Evolutionary conservation across 73 alveolate species (phyloP).

Genomic region (Paramecium octaurelia): DNA sequence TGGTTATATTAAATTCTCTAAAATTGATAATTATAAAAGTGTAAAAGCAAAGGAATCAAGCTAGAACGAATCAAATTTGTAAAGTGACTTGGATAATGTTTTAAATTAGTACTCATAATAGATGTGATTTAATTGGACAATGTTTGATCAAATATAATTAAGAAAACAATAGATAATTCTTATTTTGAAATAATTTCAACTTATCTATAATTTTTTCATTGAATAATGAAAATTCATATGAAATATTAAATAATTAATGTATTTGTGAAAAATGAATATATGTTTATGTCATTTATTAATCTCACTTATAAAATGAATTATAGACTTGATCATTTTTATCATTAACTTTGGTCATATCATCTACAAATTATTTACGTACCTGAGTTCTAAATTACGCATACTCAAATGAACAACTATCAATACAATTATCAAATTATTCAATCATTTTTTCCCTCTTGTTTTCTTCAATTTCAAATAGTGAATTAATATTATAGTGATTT

Average conservation of each 20-base stretch:
- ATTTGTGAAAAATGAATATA: background rate
- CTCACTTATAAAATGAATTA: constrained; percentile 1
- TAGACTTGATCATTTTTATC: constrained; percentile 9
- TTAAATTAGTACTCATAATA: background rate
- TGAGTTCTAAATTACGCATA: constrained; percentile 16
- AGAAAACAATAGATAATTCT: background rate
- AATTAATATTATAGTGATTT: background rate
- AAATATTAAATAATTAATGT: background rate
- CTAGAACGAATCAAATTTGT: background rate
- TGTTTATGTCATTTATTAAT: background rate
- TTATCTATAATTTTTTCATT: background rate
- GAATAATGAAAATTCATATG: background rate
- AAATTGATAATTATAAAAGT: background rate
- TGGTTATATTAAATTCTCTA: background rate
- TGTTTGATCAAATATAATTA: background rate
- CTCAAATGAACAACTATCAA: constrained; percentile 26
- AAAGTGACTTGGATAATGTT: background rate
- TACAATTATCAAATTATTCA: background rate
- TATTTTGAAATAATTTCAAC: background rate
- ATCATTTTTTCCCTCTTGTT: background rate
- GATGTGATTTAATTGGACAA: background rate
- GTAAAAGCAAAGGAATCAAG: background rate
- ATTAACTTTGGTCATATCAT: background rate
- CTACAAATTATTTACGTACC: background rate
- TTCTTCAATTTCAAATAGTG: background rate